Base-by-base conservation (phyloP, 78 protist species). In the Chrysochromulina parva region DNA sequence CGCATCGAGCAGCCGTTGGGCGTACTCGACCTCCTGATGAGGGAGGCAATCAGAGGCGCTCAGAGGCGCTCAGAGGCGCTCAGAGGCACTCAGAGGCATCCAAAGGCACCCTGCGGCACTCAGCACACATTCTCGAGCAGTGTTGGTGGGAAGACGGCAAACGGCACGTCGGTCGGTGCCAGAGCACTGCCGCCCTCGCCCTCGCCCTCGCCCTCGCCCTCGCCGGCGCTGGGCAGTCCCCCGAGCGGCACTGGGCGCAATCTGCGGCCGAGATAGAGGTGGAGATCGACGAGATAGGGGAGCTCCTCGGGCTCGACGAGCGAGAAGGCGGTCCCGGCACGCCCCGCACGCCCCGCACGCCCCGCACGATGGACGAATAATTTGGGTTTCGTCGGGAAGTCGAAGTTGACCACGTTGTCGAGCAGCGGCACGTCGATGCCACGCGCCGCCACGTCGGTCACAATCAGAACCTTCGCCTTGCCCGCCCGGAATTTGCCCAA, bases 401-500 rank as follows among this genome's bases (percentile, higher is more conserved):
- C 99, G 88, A 91, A 98, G 97, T 98, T 98, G 92, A 99, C 95
- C 62, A 99, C 99, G 76, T 96, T 93, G 92, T 99, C 99, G 26
- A 99, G 95, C 48, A 97, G 71, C 17, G 99, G 99, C 80, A 99
- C 96, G 92, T 99, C 99, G 13, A 74, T 54, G 80, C 99, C 99
- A 48, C 99, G 98, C 0, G 99, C 99, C 0, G 99, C 99, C 3
- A 99, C 96, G 92, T 99, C 99, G 16, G 99, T 99, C 66, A 98
- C 99, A 9, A 99, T 48, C 57, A 99, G 88, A 2, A 97, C 58
- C 24, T 9, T 1, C 4, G 91, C 48, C 85, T 90, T 58, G 1
- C 88, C 58, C 9, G 69, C 50, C 48, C 97, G 88, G 81, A 98
- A 98, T 65, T 84, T 88, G 74, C 93, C 98, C 50, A 99, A 28